Percentiles rank a stretch among this genome's conserved stretches.
These are phyloP conservation scores for Phytophthora citrophthora DNA, from an alignment of 352 stramenopile genomes.

Conservation along the genomic window DNA sequence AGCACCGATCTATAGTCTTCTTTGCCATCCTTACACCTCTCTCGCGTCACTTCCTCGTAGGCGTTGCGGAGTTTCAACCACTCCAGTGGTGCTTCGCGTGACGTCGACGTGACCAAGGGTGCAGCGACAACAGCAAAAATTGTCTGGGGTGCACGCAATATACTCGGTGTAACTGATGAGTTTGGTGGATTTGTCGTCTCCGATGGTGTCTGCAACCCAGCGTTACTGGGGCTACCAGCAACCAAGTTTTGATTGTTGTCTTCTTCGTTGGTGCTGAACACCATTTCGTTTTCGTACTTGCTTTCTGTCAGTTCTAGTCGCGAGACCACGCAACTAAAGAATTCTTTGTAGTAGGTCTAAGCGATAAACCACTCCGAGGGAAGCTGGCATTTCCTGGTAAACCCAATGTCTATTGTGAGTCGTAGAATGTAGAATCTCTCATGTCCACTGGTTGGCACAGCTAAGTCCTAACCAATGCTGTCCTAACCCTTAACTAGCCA, in stretches of 20 bases:
- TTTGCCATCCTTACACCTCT: not conserved
- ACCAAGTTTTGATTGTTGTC: no score
- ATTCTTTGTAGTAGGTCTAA: not conserved
- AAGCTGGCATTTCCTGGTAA: not conserved
- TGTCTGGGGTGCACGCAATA: not conserved
- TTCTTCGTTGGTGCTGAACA: no score
- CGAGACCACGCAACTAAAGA: no score
- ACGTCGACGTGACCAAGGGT: not conserved
- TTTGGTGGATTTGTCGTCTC: no score
- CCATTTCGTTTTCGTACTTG: no score
- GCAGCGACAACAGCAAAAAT: not conserved
- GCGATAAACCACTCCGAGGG: not conserved
- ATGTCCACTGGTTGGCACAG: not conserved
- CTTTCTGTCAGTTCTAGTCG: no score
- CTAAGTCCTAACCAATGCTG: not conserved
- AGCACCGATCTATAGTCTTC: not conserved
- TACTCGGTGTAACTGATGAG: no score
- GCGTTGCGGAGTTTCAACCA: not conserved
- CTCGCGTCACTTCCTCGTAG: not conserved
- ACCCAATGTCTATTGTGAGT: not conserved
- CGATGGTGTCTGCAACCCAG: no score
- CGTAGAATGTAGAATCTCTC: not conserved
- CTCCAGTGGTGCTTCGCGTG: not conserved
- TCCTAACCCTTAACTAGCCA: slow-evolving; percentile 2
- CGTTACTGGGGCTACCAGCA: no score